Evolutionary conservation across 768 basidiomycete genomes (phyloP).

Genomic region (Russula abietina): DNA sequence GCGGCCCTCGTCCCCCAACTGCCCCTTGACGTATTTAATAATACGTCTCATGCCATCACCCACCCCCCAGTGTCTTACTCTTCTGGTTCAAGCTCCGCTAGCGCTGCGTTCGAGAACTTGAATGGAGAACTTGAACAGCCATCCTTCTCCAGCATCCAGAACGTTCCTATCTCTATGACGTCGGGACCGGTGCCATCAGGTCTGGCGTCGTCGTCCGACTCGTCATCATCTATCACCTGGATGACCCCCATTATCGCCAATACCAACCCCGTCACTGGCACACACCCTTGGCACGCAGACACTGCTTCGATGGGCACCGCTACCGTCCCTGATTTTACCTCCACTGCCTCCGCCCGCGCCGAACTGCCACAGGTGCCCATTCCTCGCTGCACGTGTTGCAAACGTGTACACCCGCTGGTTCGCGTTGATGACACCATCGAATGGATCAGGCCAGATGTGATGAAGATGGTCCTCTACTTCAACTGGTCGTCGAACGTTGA

Average conservation of each 20-base stretch:
- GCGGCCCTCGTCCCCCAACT: background rate
- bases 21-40: background rate
- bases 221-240: background rate
- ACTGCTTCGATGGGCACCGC: background rate
- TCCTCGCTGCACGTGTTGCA: background rate
- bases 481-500: slow-evolving; percentile 10
- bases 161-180: background rate
- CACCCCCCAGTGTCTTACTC: background rate
- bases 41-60: background rate
- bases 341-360: background rate
- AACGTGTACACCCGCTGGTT: slow-evolving; percentile 1
- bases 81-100: background rate
- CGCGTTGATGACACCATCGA: slow-evolving; percentile 6
- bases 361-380: background rate
- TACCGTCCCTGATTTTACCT: too few species aligned
- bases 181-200: background rate
- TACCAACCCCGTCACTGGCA: background rate
- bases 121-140: background rate
- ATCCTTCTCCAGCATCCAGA: background rate
- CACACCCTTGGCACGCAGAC: background rate
- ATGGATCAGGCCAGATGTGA: slow-evolving; percentile 13
- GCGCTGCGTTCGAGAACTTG: background rate
- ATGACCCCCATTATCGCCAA: background rate
- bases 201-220: background rate
- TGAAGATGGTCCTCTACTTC: slow-evolving; percentile 9